Base-by-base conservation (phyloP, 2,329 filamentous ascomycete species). In the Colletotrichum sojae region DNA sequence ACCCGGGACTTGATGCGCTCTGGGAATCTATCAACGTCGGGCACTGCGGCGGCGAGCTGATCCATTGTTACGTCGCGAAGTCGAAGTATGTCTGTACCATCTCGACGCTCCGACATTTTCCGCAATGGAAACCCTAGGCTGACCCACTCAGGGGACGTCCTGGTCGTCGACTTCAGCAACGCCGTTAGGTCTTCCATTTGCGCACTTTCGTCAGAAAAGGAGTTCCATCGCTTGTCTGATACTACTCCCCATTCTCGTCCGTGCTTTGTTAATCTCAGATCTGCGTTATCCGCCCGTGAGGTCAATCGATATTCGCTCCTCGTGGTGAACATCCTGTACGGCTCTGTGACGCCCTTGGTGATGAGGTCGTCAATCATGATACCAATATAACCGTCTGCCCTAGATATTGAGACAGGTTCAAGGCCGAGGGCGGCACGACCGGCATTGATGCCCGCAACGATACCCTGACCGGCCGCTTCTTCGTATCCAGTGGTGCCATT, bases 401-500 rank as follows among this genome's bases (percentile, higher is more conserved):
- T 88, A 8, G 91, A 91, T 36, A 99, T 83, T 0, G 88, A 88
- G 70, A 97, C 85, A 0, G 90, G 86, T 2, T 85, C 79, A 67
- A 92, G 89, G 1, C 88, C 88, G 70, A 89, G 87, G 0, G 95
- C 89, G 1, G 91, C 87, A n/a, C 96, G 88, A 2, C 95, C 96
- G 1, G 96, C 96, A 76, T 99, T 99, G 75, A 95, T 95, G 39
- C 96, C 96, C 0, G 96, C 96, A 15, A 99, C 83, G 54, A 99
- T 87, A 10, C 96, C 96, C 79, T 99, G 96, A 0, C 93, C 95
- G 0, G 96, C 94, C 10, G 96, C 96, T 84, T 99, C 96, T 82
- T 99, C 96, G 78, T 99, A 99, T 4, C 96, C 96, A 0, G 96
- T 99, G 0, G 96, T 99, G 53, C 96, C 96, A 79, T 99, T 99